Evolutionary conservation across 495 filamentous ascomycete species (phyloP).

Genomic region (Antarctomyces pellizariae): DNA sequence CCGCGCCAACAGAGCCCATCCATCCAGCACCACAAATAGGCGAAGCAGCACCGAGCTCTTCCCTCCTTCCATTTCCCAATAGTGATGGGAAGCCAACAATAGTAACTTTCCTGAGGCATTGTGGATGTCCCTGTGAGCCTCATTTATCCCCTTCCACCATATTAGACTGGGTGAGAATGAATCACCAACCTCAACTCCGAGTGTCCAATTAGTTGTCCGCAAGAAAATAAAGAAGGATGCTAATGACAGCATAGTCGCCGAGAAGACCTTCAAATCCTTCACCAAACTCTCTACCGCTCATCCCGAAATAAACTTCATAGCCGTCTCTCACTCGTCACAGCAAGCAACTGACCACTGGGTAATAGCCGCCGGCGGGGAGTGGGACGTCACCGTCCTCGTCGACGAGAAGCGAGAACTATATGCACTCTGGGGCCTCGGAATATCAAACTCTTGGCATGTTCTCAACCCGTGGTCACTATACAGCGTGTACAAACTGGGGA

Average conservation of each 20-base stretch:
- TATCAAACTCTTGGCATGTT: constrained; percentile 26
- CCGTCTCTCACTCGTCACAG: constrained; percentile 29
- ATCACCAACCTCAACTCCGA: neutral
- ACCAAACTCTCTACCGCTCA: constrained; percentile 20
- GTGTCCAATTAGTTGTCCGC: neutral
- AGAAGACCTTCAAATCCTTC: constrained; percentile 29
- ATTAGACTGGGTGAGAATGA: too few relatives aligned
- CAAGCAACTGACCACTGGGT: constrained; percentile 30
- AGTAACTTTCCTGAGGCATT: constrained; percentile 34
- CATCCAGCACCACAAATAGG: constrained; percentile 19
- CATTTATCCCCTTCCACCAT: constrained; percentile 4
- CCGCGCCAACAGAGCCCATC: constrained; percentile 11
- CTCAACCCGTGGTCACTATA: constrained; percentile 22
- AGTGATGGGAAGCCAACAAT: constrained; percentile 21
- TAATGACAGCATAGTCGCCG: constrained; percentile 29
- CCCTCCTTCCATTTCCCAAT: constrained; percentile 19
- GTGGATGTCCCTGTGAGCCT: constrained; percentile 32
- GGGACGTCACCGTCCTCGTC: constrained; percentile 26
- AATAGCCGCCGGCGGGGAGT: constrained; percentile 24
- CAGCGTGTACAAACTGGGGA: constrained; percentile 22
- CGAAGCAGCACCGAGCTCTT: constrained; percentile 22
- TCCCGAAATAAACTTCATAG: constrained; percentile 27
- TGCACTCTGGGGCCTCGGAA: constrained; percentile 29
- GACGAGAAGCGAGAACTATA: constrained; percentile 27
- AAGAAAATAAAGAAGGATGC: neutral